Percentiles rank a stretch among this genome's conserved stretches.
These are phyloP conservation scores for Cladosporium sp. DNA, from an alignment of 2,329 filamentous ascomycete species.

Conservation along the genomic window DNA sequence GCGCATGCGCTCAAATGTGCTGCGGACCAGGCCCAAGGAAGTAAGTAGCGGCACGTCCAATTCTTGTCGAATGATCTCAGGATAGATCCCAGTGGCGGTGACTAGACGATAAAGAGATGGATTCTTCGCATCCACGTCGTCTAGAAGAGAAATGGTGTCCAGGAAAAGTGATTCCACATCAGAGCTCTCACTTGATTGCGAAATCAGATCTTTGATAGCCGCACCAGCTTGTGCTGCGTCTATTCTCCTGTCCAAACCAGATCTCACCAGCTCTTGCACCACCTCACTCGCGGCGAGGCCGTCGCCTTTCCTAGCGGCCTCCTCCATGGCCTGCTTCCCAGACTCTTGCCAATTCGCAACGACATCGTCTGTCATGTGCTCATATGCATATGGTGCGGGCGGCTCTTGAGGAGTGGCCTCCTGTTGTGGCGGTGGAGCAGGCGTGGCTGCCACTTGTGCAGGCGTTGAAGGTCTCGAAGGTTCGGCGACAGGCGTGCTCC, in stretches of 20 bases:
- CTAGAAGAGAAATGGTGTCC: constrained; percentile 77
- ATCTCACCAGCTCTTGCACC: constrained; percentile 81
- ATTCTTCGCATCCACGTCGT: constrained; percentile 66
- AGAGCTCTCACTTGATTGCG: constrained; percentile 51
- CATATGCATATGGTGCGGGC: constrained; percentile 63
- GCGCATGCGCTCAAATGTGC: constrained; percentile 79
- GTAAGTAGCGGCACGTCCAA: constrained; percentile 78
- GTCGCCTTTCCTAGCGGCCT: constrained; percentile 64
- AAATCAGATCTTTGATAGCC: constrained; percentile 72
- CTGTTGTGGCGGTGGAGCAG: constrained; percentile 20
- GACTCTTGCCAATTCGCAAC: constrained; percentile 66
- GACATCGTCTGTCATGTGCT: constrained; percentile 70
- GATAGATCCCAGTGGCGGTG: constrained; percentile 69
- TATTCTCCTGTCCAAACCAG: constrained; percentile 69
- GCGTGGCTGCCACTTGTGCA: constrained; percentile 16
- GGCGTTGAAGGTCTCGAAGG: constrained; percentile 21
- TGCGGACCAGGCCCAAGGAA: constrained; percentile 74
- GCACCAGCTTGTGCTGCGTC: constrained; percentile 67
- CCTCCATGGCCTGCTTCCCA: constrained; percentile 67
- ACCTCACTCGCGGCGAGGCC: constrained; percentile 65
- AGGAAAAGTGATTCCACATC: constrained; percentile 66
- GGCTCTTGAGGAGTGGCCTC: constrained; percentile 22
- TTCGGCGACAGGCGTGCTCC: constrained; percentile 10
- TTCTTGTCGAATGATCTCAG: constrained; percentile 71
- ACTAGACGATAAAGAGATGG: constrained; percentile 66